Evolutionary conservation across 2,329 filamentous ascomycete species (phyloP).

Genomic region (Lasiodiplodia theobromae): DNA sequence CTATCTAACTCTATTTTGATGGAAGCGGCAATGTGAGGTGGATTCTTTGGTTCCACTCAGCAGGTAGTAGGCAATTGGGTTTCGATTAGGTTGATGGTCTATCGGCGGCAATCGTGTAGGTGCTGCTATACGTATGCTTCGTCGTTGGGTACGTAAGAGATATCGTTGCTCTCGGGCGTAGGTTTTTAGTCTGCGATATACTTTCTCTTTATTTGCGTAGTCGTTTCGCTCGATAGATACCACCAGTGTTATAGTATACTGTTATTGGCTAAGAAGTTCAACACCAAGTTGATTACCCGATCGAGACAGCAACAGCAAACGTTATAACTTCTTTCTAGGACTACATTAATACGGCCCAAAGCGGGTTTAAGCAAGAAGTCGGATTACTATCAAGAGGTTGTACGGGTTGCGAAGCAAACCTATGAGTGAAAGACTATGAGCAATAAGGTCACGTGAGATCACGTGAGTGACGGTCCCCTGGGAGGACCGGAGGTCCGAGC

Average conservation of each 20-base stretch:
- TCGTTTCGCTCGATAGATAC: slow-evolving; percentile 27
- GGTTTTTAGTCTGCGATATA: background rate
- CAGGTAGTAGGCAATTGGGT: background rate
- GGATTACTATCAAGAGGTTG: too few species aligned
- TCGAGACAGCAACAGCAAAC: too few species aligned
- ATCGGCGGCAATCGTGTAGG: background rate
- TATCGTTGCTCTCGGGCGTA: background rate
- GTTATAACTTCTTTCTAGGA: too few species aligned
- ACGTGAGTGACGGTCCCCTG: too few species aligned
- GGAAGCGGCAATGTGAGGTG: background rate
- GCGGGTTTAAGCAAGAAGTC: too few species aligned
- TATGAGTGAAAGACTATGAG: too few species aligned
- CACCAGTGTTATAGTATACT: slow-evolving; percentile 19
- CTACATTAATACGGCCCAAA: too few species aligned
- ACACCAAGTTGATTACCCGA: too few species aligned
- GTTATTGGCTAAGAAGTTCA: too few species aligned
- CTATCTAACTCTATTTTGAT: background rate
- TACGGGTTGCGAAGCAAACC: too few species aligned
- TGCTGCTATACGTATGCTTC: background rate
- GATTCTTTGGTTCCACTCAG: background rate
- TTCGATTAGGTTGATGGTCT: background rate
- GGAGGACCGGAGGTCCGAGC: too few species aligned
- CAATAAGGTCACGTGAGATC: too few species aligned
- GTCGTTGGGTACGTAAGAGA: background rate
- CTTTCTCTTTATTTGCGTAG: background rate